Percentiles rank a stretch among this genome's conserved stretches.
These are phyloP conservation scores for Helianthus tuberosus DNA, from an alignment of 129 eudicot species.

Conservation along the genomic window DNA sequence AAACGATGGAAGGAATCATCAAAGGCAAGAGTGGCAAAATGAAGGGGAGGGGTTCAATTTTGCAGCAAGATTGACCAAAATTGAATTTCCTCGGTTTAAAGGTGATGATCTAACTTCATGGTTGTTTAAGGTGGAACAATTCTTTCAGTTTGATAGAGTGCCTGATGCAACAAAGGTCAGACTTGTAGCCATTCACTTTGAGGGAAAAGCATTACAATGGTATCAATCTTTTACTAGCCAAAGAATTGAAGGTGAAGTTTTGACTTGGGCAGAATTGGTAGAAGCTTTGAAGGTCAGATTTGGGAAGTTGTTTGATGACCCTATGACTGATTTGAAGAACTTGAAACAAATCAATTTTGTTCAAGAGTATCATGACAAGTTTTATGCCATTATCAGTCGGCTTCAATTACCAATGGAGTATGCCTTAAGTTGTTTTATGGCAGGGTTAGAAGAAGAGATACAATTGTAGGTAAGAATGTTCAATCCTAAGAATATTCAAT, in stretches of 20 bases:
- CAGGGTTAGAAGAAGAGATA: neutral
- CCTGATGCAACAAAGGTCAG: neutral
- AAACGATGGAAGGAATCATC: too few species aligned
- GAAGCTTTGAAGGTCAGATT: neutral
- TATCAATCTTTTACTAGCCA: neutral
- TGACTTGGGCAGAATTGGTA: neutral
- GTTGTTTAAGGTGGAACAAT: neutral
- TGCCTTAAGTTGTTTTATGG: neutral
- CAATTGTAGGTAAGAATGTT: neutral
- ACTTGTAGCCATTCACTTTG: neutral
- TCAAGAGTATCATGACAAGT: neutral
- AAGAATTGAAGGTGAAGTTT: too few species aligned
- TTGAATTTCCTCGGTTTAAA: neutral
- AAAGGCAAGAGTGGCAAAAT: too few species aligned
- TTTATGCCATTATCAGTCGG: neutral
- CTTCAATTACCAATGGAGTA: neutral
- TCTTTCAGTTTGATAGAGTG: neutral
- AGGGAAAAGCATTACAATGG: neutral
- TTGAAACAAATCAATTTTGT: neutral
- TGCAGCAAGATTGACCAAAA: neutral
- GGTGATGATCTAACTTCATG: neutral
- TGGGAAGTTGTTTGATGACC: neutral
- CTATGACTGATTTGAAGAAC: neutral
- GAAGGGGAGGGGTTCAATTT: neutral
- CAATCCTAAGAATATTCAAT: neutral